Conservation (phyloP, 23 red algal genomes). For the Gracilaria caudata region DNA sequence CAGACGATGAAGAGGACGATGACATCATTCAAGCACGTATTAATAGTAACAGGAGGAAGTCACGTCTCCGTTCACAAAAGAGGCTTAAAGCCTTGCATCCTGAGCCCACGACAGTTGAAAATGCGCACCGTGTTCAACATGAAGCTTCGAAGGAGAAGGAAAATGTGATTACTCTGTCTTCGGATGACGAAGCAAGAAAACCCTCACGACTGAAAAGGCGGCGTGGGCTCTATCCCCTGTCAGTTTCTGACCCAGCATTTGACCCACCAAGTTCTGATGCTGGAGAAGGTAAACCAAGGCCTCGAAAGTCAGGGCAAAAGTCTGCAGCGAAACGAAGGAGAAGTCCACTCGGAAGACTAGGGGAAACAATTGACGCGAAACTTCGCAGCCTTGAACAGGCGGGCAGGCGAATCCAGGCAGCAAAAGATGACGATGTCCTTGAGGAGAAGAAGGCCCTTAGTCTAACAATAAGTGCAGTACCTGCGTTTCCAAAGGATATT, state of each 20-base stretch:
- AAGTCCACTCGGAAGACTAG: background rate
- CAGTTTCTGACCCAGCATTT: background rate
- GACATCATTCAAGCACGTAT: background rate
- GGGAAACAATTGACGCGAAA: background rate
- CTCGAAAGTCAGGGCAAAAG: background rate
- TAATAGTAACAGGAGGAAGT: background rate
- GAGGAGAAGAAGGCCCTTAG: background rate
- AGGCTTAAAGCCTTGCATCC: background rate
- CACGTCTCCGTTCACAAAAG: background rate
- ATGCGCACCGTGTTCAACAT: background rate
- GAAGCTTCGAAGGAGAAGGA: background rate
- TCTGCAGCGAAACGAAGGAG: background rate
- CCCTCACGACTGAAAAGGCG: conserved; percentile 17
- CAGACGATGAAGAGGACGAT: conserved; percentile 16
- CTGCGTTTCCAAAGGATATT: background rate
- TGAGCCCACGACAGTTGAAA: background rate
- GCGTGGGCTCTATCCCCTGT: background rate
- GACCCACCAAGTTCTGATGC: background rate
- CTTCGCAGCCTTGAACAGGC: background rate
- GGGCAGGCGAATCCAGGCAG: background rate
- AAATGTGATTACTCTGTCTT: conserved; percentile 1
- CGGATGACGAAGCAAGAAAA: background rate
- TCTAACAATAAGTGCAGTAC: background rate
- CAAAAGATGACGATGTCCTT: background rate
- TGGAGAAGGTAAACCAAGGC: background rate